phyloP scores from a whole-genome alignment of 164 flowering plant species.

The Echeveria elegans region DNA sequence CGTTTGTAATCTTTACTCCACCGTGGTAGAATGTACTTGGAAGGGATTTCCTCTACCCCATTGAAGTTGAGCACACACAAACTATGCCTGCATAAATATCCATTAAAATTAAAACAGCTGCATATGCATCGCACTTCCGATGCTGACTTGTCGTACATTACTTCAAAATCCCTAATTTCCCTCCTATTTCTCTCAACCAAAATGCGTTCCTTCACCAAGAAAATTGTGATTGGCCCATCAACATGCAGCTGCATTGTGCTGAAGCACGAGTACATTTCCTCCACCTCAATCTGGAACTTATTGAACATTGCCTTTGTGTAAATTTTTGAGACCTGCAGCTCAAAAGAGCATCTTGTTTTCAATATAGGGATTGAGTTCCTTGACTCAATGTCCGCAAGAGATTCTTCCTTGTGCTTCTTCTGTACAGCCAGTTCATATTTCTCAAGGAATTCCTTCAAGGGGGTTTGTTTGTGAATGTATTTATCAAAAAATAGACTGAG shows the following conservation, averaged over 20 bases:
- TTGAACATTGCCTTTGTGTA: constrained; percentile 38
- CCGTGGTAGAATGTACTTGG: constrained; percentile 26
- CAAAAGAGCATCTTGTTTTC: too few relatives aligned
- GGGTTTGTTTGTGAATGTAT: constrained; percentile 45
- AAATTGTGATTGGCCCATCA: too few relatives aligned
- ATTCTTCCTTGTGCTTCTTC: constrained; percentile 43
- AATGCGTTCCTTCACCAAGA: constrained; percentile 38
- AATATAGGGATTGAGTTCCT: constrained; percentile 18
- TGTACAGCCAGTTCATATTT: constrained; percentile 49
- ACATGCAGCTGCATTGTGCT: too few relatives aligned
- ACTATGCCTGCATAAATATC: constrained; percentile 34
- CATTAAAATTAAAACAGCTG: too few relatives aligned
- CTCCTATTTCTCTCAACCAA: constrained; percentile 24
- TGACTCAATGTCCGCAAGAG: constrained; percentile 36
- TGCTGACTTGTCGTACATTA: constrained; percentile 30
- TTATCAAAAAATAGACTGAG: constrained; percentile 45
- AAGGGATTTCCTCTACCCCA: constrained; percentile 37
- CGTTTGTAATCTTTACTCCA: constrained; percentile 42
- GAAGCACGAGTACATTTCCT: too few relatives aligned
- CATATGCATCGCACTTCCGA: constrained; percentile 38
- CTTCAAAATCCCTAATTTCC: too few relatives aligned
- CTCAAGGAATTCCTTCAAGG: constrained; percentile 58
- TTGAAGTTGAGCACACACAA: constrained; percentile 38
- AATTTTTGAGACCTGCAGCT: constrained; percentile 30
- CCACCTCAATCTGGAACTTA: constrained; percentile 41